Percentiles rank a stretch among this genome's conserved stretches.
phyloP scores from a whole-genome alignment of 2,329 filamentous ascomycete species.

The Clonostachys byssicola region DNA sequence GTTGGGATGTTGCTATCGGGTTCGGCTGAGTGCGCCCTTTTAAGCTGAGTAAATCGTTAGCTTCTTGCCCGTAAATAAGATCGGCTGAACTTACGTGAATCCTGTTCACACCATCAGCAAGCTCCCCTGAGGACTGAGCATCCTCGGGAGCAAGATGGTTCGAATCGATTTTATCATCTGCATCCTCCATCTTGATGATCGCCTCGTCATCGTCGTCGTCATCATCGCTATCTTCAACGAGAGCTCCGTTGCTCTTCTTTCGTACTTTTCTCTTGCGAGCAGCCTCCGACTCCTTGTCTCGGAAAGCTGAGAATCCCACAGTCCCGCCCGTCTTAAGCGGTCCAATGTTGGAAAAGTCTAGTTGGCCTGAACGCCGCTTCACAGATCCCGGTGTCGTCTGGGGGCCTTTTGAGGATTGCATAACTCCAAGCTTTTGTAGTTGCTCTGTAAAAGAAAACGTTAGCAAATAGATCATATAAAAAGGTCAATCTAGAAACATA shows the following conservation, averaged over 20 bases:
- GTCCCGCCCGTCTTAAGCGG: conserved; percentile 84
- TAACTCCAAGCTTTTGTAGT: conserved; percentile 92
- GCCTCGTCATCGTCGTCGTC: conserved; percentile 61
- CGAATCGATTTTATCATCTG: conserved; percentile 7
- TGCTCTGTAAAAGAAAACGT: conserved; percentile 59
- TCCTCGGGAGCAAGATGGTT: conserved; percentile 66
- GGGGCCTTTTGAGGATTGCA: conserved; percentile 60
- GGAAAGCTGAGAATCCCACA: conserved; percentile 85
- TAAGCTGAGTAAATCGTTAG: conserved; percentile 51
- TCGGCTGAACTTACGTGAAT: conserved; percentile 60
- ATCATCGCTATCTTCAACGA: conserved; percentile 71
- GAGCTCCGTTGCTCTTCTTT: conserved; percentile 63
- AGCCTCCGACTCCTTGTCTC: conserved; percentile 60
- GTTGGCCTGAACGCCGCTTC: conserved; percentile 79
- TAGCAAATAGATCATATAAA: background rate
- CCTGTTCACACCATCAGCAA: conserved; percentile 76
- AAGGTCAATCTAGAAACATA: conserved; percentile 45
- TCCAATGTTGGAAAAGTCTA: conserved; percentile 81
- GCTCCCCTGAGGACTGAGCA: conserved; percentile 65
- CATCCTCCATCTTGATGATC: conserved; percentile 52
- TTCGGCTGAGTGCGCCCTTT: conserved; percentile 74
- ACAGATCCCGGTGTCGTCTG: conserved; percentile 54
- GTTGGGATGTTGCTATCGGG: conserved; percentile 43
- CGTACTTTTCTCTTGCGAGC: conserved; percentile 52
- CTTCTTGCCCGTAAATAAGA: conserved; percentile 3